These are phyloP conservation scores for Excoecaria agallocha DNA, from an alignment of 345 rosid genomes.

Conservation along the genomic window DNA sequence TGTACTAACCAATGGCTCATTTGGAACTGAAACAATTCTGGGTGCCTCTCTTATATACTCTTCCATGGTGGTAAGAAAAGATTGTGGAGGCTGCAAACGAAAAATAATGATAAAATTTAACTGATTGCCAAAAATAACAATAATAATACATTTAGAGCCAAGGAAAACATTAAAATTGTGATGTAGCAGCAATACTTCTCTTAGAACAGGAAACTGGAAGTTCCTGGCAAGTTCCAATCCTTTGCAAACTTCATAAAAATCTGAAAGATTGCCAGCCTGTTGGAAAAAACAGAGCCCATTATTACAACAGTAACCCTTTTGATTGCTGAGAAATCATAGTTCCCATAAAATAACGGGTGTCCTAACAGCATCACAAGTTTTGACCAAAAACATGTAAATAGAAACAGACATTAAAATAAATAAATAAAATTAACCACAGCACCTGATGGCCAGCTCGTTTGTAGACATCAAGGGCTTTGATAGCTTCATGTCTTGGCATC, in stretches of 20 bases:
- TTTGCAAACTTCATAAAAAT: slow-evolving; percentile 90
- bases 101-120: slow-evolving; percentile 6
- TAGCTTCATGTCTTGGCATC: slow-evolving; percentile 96
- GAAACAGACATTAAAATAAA: no score
- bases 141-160: slow-evolving; percentile 1
- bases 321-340: not conserved
- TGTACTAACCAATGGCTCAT: slow-evolving; percentile 66
- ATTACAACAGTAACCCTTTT: not conserved
- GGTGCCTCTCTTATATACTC: slow-evolving; percentile 99
- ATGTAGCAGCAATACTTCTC: slow-evolving; percentile 60
- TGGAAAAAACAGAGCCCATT: slow-evolving; percentile 16
- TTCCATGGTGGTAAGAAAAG: slow-evolving; percentile 92
- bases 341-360: not conserved
- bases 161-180: slow-evolving; percentile 3
- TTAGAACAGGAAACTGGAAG: slow-evolving; percentile 87
- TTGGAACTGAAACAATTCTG: slow-evolving; percentile 68
- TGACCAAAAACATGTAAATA: not conserved
- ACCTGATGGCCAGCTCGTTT: slow-evolving; percentile 91
- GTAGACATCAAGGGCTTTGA: slow-evolving; percentile 76
- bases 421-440: not conserved
- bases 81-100: slow-evolving; percentile 81
- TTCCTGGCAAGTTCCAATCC: slow-evolving; percentile 98
- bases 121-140: not conserved
- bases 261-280: slow-evolving; percentile 91
- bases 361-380: not conserved